Evolutionary conservation across 2,329 filamentous ascomycete genomes (phyloP), one percentile per base, ranked within the genome.

Genomic region (Aspergillus tanneri): DNA sequence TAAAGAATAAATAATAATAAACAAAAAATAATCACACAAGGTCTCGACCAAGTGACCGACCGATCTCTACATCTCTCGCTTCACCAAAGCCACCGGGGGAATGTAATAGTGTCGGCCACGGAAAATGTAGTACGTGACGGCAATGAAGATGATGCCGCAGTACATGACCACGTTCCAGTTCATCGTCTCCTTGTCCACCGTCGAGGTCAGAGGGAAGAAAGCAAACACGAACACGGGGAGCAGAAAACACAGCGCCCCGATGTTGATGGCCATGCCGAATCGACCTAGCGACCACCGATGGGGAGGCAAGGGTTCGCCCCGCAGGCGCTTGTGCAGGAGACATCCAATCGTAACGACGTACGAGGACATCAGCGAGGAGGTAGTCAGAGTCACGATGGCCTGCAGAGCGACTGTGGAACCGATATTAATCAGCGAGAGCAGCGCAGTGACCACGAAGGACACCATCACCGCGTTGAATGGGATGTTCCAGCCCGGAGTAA

Each of bases 331-430:
- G 21, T 61, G 42, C 6, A 65, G 57, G 3, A 73, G 56, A 53
- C 69, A 72, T 11, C 55, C 58, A 16, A 64, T 63, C 1, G 62
- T 55, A 69, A 80, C 67, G 44, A 80, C 71, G 56, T 81, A 81
- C 14, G 76, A 77, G 16, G 72, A 72, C 40, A 80, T 74, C 12
- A 81, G 70, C 1, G 75, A 73, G 25, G 71, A 74, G 42, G 78
- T 69, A 21, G 73, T 73, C 10, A 82, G 68, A 1, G 76, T 79
- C n/a, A 77, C 71, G 52, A 81, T 73, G 47, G 74, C 77, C 56
- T 80, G 77, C 61, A 81, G 78, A 4, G 77, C 78, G 5, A 72
- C 70, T 2, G 70, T 64, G n/a, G 72, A 78, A 30, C 74, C 77
- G 46, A 80, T 73, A 62, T 77, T 78, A 66, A 80, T 79, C 46